Evolutionary conservation across 768 basidiomycete species (phyloP).

Genomic region (Gymnopilus junonius): DNA sequence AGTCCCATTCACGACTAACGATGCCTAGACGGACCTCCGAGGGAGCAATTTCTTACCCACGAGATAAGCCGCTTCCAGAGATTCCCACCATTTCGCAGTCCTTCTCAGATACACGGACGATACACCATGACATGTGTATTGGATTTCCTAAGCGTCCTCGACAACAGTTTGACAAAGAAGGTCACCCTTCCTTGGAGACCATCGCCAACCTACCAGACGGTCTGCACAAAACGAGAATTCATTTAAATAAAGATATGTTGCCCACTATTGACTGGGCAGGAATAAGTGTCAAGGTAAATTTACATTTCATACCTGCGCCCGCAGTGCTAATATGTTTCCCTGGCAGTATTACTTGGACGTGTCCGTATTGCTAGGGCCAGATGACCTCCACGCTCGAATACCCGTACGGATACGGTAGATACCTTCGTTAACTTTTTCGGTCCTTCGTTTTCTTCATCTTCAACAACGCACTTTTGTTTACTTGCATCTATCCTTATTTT

Average conservation of each 20-base stretch:
- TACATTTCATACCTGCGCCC: constrained; percentile 5
- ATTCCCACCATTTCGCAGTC: constrained; percentile 38
- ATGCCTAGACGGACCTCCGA: constrained; percentile 27
- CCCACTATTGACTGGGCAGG: constrained; percentile 72
- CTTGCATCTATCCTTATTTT: constrained; percentile 26
- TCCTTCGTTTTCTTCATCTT: constrained; percentile 2
- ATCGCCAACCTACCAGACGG: constrained; percentile 66
- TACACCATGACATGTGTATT: constrained; percentile 57
- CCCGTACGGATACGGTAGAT: constrained; percentile 60
- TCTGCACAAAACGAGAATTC: constrained; percentile 62
- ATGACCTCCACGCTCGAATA: constrained; percentile 63
- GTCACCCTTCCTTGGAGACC: constrained; percentile 51
- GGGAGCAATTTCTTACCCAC: constrained; percentile 23
- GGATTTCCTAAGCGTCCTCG: constrained; percentile 77
- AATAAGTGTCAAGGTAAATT: constrained; percentile 65
- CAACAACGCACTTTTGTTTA: constrained; percentile 3
- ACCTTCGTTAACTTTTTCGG: constrained; percentile 13
- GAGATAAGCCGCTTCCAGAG: constrained; percentile 47
- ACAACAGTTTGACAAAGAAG: constrained; percentile 39
- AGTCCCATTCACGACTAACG: constrained; percentile 31
- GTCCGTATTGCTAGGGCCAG: constrained; percentile 67
- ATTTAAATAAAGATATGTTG: constrained; percentile 60
- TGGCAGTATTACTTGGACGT: constrained; percentile 74
- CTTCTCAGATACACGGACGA: constrained; percentile 47
- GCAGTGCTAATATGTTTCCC: constrained; percentile 11